These are phyloP conservation scores for Cryphonectria naterciae DNA, from an alignment of 2,329 filamentous ascomycete species.

Conservation along the genomic window DNA sequence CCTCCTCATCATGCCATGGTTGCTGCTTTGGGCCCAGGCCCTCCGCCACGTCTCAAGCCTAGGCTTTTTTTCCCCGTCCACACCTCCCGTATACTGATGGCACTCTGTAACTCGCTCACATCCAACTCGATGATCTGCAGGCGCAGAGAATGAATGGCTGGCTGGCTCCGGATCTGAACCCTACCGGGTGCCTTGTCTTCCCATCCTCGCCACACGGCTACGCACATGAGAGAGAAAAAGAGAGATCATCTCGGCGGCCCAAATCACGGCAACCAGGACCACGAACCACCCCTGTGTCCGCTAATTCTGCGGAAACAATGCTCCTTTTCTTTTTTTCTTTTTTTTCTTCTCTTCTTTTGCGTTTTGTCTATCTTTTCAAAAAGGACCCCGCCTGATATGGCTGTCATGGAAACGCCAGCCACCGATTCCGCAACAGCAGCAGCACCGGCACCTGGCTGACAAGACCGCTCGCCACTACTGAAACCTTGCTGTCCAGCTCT, in stretches of 20 bases:
- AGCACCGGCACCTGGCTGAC: background rate
- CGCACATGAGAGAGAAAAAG: background rate
- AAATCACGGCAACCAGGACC: background rate
- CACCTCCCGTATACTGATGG: background rate
- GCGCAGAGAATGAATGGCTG: background rate
- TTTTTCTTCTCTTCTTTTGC: no score
- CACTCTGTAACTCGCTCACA: background rate
- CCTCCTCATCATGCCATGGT: background rate
- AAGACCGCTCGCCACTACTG: background rate
- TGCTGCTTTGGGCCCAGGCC: background rate
- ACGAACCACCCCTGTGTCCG: background rate
- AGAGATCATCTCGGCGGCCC: background rate
- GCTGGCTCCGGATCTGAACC: background rate
- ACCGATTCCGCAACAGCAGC: background rate
- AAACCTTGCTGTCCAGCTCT: background rate
- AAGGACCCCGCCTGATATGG: background rate
- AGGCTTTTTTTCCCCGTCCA: background rate
- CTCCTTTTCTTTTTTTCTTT: background rate
- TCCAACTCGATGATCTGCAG: background rate
- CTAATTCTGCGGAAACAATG: background rate
- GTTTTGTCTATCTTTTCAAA: background rate
- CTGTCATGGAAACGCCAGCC: background rate
- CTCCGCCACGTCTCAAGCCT: background rate
- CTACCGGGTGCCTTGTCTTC: background rate
- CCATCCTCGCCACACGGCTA: background rate